Evolutionary conservation across 2,329 filamentous ascomycete genomes (phyloP).

Genomic region (Phaeosphaeria sp.): DNA sequence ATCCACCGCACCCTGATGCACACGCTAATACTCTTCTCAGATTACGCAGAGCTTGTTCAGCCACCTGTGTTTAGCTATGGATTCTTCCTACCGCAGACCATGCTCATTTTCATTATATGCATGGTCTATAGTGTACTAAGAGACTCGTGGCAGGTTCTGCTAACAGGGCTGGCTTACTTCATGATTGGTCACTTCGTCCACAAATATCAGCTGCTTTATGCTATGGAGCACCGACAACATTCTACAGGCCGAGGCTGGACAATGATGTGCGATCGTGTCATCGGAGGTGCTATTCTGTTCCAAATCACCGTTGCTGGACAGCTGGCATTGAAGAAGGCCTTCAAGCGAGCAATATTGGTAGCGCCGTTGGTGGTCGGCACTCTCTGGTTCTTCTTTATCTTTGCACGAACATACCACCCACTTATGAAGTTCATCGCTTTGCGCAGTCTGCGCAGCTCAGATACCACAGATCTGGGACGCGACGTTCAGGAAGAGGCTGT

Average conservation of each 20-base stretch:
- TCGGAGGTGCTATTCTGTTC: conserved; percentile 86
- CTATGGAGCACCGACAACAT: conserved; percentile 96
- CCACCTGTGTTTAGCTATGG: conserved; percentile 94
- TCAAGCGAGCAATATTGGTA: conserved; percentile 74
- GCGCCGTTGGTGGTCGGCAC: conserved; percentile 79
- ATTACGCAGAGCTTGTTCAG: conserved; percentile 80
- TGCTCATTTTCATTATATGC: conserved; percentile 94
- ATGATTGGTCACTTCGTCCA: conserved; percentile 84
- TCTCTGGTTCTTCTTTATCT: conserved; percentile 88
- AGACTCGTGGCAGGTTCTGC: conserved; percentile 78
- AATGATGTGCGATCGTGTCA: conserved; percentile 92
- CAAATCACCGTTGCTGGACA: conserved; percentile 90
- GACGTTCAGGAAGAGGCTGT: conserved; percentile 52
- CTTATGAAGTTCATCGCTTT: conserved; percentile 92
- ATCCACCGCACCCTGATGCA: neutral
- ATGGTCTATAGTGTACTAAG: conserved; percentile 90
- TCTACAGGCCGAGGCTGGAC: conserved; percentile 93
- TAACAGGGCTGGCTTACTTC: conserved; percentile 85
- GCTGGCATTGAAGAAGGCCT: conserved; percentile 75
- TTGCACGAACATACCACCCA: conserved; percentile 80
- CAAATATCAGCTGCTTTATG: conserved; percentile 97
- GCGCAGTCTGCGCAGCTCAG: conserved; percentile 75
- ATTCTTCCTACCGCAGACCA: conserved; percentile 90
- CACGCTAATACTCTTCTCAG: conserved; percentile 46
- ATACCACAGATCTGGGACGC: conserved; percentile 57